A percentile compares a stretch with the other conserved stretches of the same genome.
Evolutionary conservation across 1,284 basidiomycete species (phyloP).

Genomic region (Moesziomyces sp.): DNA sequence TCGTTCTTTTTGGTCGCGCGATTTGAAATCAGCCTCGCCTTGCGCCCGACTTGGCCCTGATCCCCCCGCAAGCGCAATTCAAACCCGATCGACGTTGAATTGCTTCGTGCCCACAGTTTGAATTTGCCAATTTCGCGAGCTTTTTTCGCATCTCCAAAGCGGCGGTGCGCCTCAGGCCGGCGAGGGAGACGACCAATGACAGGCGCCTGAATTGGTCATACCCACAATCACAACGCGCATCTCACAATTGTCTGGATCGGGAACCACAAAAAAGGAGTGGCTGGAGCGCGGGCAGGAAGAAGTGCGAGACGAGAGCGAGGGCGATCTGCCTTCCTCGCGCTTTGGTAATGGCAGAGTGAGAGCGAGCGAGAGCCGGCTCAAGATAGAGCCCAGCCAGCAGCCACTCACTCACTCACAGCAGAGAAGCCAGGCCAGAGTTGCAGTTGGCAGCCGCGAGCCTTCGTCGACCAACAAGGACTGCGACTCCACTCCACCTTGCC

Average conservation of each 20-base stretch:
- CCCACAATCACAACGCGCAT: neutral
- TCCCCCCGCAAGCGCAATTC: constrained; percentile 3
- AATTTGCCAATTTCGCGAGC: neutral
- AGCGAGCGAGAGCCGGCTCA: no score
- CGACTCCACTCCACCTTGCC: constrained; percentile 7
- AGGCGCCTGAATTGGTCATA: constrained; percentile 47
- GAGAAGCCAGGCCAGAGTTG: no score
- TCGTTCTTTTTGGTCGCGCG: constrained; percentile 4
- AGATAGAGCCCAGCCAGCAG: no score
- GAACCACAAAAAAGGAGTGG: constrained; percentile 1
- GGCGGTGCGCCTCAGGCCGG: constrained; percentile 2
- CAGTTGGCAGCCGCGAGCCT: no score
- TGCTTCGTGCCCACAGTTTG: no score
- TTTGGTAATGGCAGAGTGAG: no score
- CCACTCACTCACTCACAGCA: no score
- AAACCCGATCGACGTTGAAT: constrained; percentile 9
- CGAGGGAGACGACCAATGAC: constrained; percentile 35
- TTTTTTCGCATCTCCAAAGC: constrained; percentile 4
- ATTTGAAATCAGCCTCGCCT: constrained; percentile 37
- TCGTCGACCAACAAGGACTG: no score
- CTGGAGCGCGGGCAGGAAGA: neutral
- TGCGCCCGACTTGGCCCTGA: constrained; percentile 2
- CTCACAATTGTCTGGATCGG: constrained; percentile 1
- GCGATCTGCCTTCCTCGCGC: no score
- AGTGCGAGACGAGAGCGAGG: no score